Base-by-base conservation (phyloP, 805 yeast species). In the Kluyveromyces nonfermentans region DNA sequence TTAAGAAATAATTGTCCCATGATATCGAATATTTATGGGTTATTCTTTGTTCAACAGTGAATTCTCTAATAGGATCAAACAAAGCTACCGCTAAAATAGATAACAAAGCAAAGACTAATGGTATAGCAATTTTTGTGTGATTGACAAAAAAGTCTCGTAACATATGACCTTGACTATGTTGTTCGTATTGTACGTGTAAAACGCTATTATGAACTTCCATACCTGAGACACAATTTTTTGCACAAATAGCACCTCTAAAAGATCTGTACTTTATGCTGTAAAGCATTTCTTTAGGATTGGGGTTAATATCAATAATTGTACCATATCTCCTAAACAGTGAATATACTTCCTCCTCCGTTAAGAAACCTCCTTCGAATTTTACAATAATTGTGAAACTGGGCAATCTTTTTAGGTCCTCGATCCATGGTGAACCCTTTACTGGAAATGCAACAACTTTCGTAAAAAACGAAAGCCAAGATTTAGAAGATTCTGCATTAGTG, bases 391-490 rank as follows among this genome's bases (percentile, higher is more conserved):
- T 69, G 7, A 72, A 64, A 43, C 82, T 78, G 7, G 95, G 95
- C 50, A 73, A 75, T 48, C 96, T 67, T 53, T 85, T 75, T 60
- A 93, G 69, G 59, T 93, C 98, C 65, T 90, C 97, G 47, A 93
- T 83, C 96, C 97, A 90, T 0, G 99, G 98, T 1, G 75, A 70
- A 48, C 99, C 99, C 53, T 83, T 81, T 1, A 93, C 97, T 1
- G 84, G 80, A 55, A 72, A 81, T 42, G 74, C 82, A 46, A 68
- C 66, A 2, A 82, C 83, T 45, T 63, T 67, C 1, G 74, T 61
- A n/a, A 77, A 53, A 43, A 68, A 69, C 18, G 73, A 67, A 18
- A 65, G 45, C 9, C 68, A 37, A 10, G 69, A 68, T 50, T 53
- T 42, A 44, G 66, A 45, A 50, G 74, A 53, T 60, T 70, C 55